phyloP scores from a whole-genome alignment of 495 filamentous ascomycete species.

The Aspergillus sclerotiicarbonarius region DNA sequence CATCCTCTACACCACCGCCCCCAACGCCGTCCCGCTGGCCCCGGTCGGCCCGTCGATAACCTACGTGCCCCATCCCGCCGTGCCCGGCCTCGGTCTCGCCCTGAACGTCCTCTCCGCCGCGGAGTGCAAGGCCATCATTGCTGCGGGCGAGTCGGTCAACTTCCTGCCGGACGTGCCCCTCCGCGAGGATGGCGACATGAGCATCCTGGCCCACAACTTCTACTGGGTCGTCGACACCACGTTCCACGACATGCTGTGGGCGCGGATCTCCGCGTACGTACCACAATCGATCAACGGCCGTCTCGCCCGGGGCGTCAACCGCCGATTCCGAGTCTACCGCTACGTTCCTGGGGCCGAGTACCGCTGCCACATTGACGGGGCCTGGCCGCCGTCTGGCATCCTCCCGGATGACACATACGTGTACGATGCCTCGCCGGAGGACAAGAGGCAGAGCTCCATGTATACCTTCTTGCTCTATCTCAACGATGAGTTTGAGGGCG shows the following conservation, averaged over 20 bases:
- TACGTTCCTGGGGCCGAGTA: conserved; percentile 43
- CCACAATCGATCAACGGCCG: conserved; percentile 33
- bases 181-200: conserved; percentile 38
- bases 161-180: conserved; percentile 38
- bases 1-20: conserved; percentile 35
- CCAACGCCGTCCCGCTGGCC: conserved; percentile 32
- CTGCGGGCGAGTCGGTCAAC: conserved; percentile 37
- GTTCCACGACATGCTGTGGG: conserved; percentile 42
- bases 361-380: conserved; percentile 39
- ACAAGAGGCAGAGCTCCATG: conserved; percentile 38
- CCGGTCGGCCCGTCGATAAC: conserved; percentile 25
- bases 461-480: conserved; percentile 42
- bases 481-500: conserved; percentile 43
- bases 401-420: conserved; percentile 34
- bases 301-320: conserved; percentile 34
- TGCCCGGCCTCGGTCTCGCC: conserved; percentile 37
- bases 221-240: conserved; percentile 40
- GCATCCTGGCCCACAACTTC: conserved; percentile 43
- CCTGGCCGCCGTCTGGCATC: conserved; percentile 41
- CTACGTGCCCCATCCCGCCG: conserved; percentile 39
- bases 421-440: conserved; percentile 37
- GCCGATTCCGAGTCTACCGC: conserved; percentile 40
- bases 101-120: conserved; percentile 30
- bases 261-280: conserved; percentile 31
- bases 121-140: conserved; percentile 39